Evolutionary conservation across 164 flowering plant species (phyloP).

Genomic region (Berberis thunbergii): DNA sequence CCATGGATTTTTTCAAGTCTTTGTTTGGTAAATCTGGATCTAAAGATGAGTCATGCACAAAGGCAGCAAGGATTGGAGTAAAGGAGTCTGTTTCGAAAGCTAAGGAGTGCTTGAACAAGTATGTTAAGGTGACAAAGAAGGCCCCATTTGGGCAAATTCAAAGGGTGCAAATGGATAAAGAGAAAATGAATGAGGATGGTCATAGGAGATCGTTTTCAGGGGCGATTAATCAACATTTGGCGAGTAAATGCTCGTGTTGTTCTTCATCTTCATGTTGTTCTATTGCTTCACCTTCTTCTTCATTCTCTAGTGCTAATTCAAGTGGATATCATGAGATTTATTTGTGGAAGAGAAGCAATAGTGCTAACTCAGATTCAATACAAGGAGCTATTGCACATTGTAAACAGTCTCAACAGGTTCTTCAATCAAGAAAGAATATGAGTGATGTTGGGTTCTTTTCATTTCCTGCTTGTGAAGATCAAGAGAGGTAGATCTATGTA

Average conservation of each 20-base stretch:
- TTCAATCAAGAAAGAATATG: conserved; percentile 31
- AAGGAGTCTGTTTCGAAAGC: conserved; percentile 16
- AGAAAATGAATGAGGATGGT: conserved; percentile 23
- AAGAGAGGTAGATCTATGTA: conserved; percentile 37
- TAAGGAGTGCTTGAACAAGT: conserved; percentile 30
- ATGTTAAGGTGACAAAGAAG: conserved; percentile 29
- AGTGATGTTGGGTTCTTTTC: conserved; percentile 46
- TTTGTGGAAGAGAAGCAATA: conserved; percentile 51
- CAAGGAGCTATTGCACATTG: conserved; percentile 38
- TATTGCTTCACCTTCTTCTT: conserved; percentile 27
- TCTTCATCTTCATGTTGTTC: conserved; percentile 32
- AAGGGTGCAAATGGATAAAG: conserved; percentile 23
- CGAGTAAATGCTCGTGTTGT: conserved; percentile 32
- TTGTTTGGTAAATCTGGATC: conserved; percentile 52
- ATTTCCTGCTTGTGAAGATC: conserved; percentile 32
- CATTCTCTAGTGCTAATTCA: conserved; percentile 24
- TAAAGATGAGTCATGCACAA: conserved; percentile 31
- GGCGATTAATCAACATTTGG: conserved; percentile 37
- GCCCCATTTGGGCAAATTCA: conserved; percentile 34
- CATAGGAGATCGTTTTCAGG: conserved; percentile 63
- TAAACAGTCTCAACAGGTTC: conserved; percentile 47
- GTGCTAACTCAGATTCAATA: conserved; percentile 31
- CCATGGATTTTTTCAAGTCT: conserved; percentile 53
- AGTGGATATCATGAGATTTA: conserved; percentile 27
- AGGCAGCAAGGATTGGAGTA: conserved; percentile 20